Evolutionary conservation across 441 rosid species (phyloP).

Genomic region (Gossypium aridum): DNA sequence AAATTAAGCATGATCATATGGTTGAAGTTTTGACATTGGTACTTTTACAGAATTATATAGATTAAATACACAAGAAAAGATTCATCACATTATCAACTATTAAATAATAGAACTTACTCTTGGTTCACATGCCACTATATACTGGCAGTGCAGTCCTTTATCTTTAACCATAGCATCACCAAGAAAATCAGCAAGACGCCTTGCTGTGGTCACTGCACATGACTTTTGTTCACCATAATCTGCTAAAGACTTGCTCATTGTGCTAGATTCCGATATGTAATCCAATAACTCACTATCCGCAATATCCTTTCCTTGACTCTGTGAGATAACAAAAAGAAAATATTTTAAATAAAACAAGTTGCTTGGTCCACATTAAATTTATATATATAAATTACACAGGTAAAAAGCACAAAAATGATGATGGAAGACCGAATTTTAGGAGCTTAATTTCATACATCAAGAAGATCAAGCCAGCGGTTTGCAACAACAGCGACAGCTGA

Average conservation of each 20-base stretch:
- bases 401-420: neutral
- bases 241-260: slow-evolving; percentile 97
- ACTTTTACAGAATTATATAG: neutral
- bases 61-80: neutral
- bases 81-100: neutral
- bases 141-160: slow-evolving; percentile 97
- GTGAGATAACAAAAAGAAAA: slow-evolving; percentile 22
- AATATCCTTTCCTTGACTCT: slow-evolving; percentile 93
- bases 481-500: slow-evolving; percentile 94
- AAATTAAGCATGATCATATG: slow-evolving; percentile 9
- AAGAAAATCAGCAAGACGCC: slow-evolving; percentile 92
- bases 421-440: neutral
- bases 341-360: slow-evolving; percentile 7
- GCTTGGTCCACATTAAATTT: slow-evolving; percentile 8
- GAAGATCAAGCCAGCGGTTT: slow-evolving; percentile 98
- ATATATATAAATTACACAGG: neutral
- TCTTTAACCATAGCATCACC: slow-evolving; percentile 97
- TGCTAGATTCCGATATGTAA: slow-evolving; percentile 98
- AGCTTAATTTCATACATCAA: slow-evolving; percentile 55
- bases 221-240: slow-evolving; percentile 97
- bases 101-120: slow-evolving; percentile 40
- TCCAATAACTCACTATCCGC: slow-evolving; percentile 94
- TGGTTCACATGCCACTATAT: slow-evolving; percentile 97
- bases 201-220: slow-evolving; percentile 98
- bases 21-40: neutral